A percentile compares a stretch with the other conserved stretches of the same genome.
Conservation (phyloP, 306 rosid genomes). For the Lathyrus aphaca region DNA sequence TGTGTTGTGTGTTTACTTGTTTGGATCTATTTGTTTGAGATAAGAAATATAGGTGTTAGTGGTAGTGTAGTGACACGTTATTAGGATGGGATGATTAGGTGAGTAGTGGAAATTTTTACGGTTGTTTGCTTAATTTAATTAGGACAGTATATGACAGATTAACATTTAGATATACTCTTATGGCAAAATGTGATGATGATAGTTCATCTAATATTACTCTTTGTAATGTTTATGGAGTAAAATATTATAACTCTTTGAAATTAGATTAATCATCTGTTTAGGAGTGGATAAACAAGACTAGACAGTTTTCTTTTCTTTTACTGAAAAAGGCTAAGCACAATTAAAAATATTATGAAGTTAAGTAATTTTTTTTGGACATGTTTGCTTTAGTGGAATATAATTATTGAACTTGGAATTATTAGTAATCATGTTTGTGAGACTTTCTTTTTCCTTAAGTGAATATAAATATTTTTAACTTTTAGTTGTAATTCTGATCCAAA, state of each 20-base stretch:
- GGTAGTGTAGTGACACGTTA: not conserved
- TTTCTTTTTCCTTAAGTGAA: too few species aligned
- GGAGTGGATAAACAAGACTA: not conserved
- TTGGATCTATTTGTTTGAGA: not conserved
- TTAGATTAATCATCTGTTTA: not conserved
- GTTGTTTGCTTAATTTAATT: constrained; percentile 11
- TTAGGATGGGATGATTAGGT: not conserved
- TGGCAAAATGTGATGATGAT: constrained; percentile 28
- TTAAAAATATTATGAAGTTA: too few species aligned
- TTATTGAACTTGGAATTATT: too few species aligned
- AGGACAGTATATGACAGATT: constrained; percentile 1
- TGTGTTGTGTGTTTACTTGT: not conserved
- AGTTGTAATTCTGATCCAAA: too few species aligned
- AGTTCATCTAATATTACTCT: constrained; percentile 1
- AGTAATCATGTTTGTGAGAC: too few species aligned
- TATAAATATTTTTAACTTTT: too few species aligned
- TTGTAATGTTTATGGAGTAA: not conserved
- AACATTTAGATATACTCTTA: not conserved
- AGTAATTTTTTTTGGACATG: too few species aligned
- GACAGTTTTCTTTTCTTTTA: not conserved
- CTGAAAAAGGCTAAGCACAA: too few species aligned
- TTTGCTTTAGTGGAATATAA: too few species aligned
- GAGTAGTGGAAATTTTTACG: not conserved
- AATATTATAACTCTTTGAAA: not conserved
- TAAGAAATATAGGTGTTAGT: not conserved